Evolutionary conservation across 345 rosid species (phyloP).

Genomic region (Brassica nigra): DNA sequence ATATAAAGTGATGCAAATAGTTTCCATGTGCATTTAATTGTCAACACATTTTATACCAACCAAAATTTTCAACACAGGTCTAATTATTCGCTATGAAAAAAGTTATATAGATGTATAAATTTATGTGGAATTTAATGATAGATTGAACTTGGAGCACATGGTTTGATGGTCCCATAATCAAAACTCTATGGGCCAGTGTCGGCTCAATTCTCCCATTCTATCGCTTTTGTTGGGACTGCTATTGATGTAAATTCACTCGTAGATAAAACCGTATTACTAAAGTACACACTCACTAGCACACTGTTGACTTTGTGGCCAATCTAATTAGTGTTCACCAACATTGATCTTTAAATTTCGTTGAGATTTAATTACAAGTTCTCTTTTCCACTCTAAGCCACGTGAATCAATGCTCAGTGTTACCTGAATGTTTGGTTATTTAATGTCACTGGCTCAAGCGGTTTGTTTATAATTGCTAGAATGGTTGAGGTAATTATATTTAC

Average conservation of each 20-base stretch:
- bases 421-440: conserved; percentile 1
- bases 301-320: conserved; percentile 26
- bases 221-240: conserved; percentile 18
- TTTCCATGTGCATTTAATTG: conserved; percentile 31
- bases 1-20: conserved; percentile 25
- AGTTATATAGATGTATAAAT: background rate
- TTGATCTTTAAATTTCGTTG: conserved; percentile 31
- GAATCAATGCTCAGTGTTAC: conserved; percentile 1
- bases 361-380: conserved; percentile 19
- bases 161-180: conserved; percentile 36
- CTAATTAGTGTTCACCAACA: conserved; percentile 26
- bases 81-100: background rate
- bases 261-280: conserved; percentile 18
- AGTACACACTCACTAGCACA: conserved; percentile 31
- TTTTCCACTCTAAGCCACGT: conserved; percentile 15
- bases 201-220: conserved; percentile 23
- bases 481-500: background rate
- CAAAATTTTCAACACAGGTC: conserved; percentile 10
- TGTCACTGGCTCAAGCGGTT: background rate
- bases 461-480: background rate
- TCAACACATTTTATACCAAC: conserved; percentile 27
- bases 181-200: conserved; percentile 35
- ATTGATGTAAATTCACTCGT: background rate
- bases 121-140: conserved; percentile 7
- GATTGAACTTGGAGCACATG: conserved; percentile 34